phyloP scores from a whole-genome alignment of 108 stramenopile species.

The Discostella stelligeroides region DNA sequence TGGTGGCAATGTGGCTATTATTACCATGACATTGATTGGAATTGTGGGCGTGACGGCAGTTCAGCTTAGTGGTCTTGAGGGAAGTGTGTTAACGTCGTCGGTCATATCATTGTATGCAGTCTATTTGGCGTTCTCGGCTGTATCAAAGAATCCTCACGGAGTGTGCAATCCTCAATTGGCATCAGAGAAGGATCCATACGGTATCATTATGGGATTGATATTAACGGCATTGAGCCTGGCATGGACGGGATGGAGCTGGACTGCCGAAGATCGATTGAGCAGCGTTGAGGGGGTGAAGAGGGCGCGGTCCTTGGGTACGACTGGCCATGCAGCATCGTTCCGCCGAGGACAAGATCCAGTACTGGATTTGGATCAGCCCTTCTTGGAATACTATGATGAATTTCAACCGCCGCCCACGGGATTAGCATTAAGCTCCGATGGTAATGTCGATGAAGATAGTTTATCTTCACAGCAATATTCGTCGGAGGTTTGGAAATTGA shows the following conservation, averaged over 20 bases:
- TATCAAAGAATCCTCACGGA: slow-evolving; percentile 79
- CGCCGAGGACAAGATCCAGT: slow-evolving; percentile 43
- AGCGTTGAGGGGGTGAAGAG: slow-evolving; percentile 38
- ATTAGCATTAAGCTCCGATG: slow-evolving; percentile 52
- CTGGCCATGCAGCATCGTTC: slow-evolving; percentile 19
- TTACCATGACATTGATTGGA: slow-evolving; percentile 82
- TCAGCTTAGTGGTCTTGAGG: slow-evolving; percentile 75
- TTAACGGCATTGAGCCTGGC: slow-evolving; percentile 80
- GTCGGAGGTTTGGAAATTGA: slow-evolving; percentile 85
- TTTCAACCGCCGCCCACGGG: slow-evolving; percentile 56
- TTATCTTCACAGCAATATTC: slow-evolving; percentile 18
- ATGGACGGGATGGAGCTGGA: slow-evolving; percentile 83
- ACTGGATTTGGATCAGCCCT: slow-evolving; percentile 76
- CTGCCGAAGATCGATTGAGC: slow-evolving; percentile 56
- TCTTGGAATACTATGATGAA: slow-evolving; percentile 68
- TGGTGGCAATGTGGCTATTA: slow-evolving; percentile 72
- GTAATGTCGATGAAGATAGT: slow-evolving; percentile 24
- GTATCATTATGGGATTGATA: slow-evolving; percentile 74
- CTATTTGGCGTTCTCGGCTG: slow-evolving; percentile 86
- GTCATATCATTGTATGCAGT: slow-evolving; percentile 83
- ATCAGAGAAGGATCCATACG: slow-evolving; percentile 63
- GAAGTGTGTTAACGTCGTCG: slow-evolving; percentile 85
- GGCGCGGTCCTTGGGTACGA: slow-evolving; percentile 38
- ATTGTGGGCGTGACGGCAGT: slow-evolving; percentile 67
- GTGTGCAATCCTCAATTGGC: slow-evolving; percentile 86